phyloP scores from a whole-genome alignment of 148 eudicot genomes.

The Oxyria digyna region DNA sequence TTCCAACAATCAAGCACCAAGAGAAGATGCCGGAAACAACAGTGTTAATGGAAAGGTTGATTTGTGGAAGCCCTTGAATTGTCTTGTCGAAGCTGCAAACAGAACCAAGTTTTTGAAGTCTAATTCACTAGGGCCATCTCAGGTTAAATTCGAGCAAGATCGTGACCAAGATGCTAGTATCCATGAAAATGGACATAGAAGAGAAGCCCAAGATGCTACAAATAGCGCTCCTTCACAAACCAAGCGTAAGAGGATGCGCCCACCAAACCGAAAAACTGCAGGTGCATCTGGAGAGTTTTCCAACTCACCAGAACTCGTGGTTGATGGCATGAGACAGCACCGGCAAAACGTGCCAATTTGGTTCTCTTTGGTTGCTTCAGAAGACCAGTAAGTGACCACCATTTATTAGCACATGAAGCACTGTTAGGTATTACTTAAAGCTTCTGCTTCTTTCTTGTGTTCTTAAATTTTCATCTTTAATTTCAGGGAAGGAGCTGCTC shows the following conservation, averaged over 20 bases:
- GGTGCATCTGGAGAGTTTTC: slow-evolving; percentile 24
- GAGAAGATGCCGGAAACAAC: slow-evolving; percentile 24
- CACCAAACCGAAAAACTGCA: slow-evolving; percentile 22
- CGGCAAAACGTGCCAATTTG: slow-evolving; percentile 59
- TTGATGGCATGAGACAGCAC: slow-evolving; percentile 23
- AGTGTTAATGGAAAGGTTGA: slow-evolving; percentile 60
- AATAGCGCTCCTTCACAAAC: slow-evolving; percentile 15
- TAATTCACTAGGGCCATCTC: slow-evolving; percentile 45
- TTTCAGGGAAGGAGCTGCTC: slow-evolving; percentile 58
- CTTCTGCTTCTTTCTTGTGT: not conserved
- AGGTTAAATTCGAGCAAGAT: slow-evolving; percentile 29
- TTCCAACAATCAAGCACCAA: slow-evolving; percentile 30
- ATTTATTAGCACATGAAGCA: not conserved
- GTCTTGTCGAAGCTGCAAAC: slow-evolving; percentile 83
- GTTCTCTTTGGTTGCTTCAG: slow-evolving; percentile 73
- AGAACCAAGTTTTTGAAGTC: slow-evolving; percentile 63
- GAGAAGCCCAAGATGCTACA: slow-evolving; percentile 38
- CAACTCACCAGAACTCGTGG: slow-evolving; percentile 26
- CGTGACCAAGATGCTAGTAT: slow-evolving; percentile 24
- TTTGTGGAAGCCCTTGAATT: slow-evolving; percentile 80
- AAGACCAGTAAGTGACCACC: slow-evolving; percentile 43
- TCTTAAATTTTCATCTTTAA: not conserved
- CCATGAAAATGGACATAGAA: slow-evolving; percentile 29
- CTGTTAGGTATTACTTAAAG: not conserved
- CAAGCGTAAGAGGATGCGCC: slow-evolving; percentile 42